Base-by-base conservation (phyloP, 805 yeast genomes). In the Candida tammaniensis region DNA sequence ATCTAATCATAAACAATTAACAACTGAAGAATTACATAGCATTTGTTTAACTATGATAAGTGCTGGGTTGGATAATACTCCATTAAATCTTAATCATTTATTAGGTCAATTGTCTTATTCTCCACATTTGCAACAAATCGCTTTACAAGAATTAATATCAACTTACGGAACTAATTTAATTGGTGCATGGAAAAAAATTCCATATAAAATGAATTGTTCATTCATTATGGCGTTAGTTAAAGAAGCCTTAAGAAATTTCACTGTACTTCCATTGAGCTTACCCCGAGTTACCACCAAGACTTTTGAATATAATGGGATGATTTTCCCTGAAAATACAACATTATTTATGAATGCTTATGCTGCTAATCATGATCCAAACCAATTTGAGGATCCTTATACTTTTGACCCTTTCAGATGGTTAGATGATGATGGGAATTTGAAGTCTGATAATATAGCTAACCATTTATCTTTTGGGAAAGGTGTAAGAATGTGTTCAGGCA, bases 21-120 rank as follows among this genome's bases (percentile, higher is more conserved):
- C 18, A 6, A 17, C 42, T n/a, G 30, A 12, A 1, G 86, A 81
- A 47, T 50, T 78, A 31, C 63, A 64, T 28, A 75, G 85, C 28
- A 68, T 80, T 5, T 82, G 89, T 49, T 59, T 83, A 25, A 80
- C 89, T 0, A 76, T 82, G 82, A 80, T 83, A 0, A 80, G 87
- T 45, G 93, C 89, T 7, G 93, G 93, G 0, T 58, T 83, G 16
- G 91, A 83, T 50, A 83, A 84, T 42, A 74, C 81, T 0, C 80
- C 87, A 0, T 62, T 82, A 20, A 81, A 76, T 30, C 61, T 82
- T 31, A 72, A 74, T 41, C 78, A 81, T 41, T 64, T 80, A 7
- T 49, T 81, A 44, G 83, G 83, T 1, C 82, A 78, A 24, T 57
- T 83, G 26, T 38, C 47, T 6, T 38, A 48, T 18, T 74, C 74